These are phyloP conservation scores for Parvularia atlantis DNA, from an alignment of 78 protist species.

Conservation along the genomic window DNA sequence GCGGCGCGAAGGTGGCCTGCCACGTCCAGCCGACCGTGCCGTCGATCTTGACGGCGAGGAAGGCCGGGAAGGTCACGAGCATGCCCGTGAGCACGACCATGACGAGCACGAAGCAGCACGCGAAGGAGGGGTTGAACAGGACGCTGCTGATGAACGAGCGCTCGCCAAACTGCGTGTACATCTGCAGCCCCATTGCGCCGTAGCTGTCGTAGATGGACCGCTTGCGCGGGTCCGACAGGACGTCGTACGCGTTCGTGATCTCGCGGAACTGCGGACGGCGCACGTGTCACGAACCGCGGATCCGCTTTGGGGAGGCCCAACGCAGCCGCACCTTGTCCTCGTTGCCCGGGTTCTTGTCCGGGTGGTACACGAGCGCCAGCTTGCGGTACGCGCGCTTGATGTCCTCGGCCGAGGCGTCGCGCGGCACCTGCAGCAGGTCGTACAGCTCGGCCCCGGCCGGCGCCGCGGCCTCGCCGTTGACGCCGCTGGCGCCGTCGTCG, in stretches of 20 bases:
- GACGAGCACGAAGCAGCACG: too few species aligned
- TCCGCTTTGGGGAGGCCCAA: neutral
- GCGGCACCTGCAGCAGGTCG: conserved; percentile 50
- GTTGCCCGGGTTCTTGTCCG: conserved; percentile 83
- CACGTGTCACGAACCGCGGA: neutral
- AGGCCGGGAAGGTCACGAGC: too few species aligned
- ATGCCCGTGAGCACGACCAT: too few species aligned
- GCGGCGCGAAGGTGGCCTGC: too few species aligned
- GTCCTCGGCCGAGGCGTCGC: conserved; percentile 40
- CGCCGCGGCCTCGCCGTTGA: too few species aligned
- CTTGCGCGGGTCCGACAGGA: conserved; percentile 73
- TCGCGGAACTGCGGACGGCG: conserved; percentile 67
- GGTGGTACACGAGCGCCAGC: conserved; percentile 90
- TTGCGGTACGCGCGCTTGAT: conserved; percentile 62
- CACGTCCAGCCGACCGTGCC: too few species aligned
- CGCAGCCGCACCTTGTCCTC: conserved; percentile 41
- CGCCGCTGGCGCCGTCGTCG: too few species aligned
- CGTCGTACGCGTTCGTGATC: conserved; percentile 78
- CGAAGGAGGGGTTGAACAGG: too few species aligned
- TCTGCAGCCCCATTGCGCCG: conserved; percentile 84
- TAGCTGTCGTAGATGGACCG: conserved; percentile 75
- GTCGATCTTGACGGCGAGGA: too few species aligned
- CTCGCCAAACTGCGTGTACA: too few species aligned
- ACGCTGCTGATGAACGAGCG: too few species aligned
- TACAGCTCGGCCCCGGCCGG: conserved; percentile 21